These are phyloP conservation scores for Tetrahymena elliotti DNA, from an alignment of 73 alveolate species.

Conservation along the genomic window DNA sequence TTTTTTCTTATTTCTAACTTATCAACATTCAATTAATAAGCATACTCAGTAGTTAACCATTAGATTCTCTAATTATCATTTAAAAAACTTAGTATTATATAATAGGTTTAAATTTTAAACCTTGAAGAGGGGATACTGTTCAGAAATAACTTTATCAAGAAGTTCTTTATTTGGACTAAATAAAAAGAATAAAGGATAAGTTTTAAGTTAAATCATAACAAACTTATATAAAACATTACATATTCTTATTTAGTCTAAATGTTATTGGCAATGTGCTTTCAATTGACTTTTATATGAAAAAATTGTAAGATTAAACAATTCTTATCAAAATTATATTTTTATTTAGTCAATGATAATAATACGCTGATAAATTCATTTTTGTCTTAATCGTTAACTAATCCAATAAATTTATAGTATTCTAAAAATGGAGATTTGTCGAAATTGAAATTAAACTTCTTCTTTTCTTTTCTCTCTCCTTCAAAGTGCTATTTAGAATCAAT, in stretches of 20 bases:
- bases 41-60: neutral
- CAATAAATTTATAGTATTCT: neutral
- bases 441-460: neutral
- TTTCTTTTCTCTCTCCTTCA: neutral
- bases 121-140: neutral
- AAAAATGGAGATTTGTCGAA: neutral
- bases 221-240: neutral
- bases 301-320: neutral
- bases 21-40: neutral
- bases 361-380: neutral
- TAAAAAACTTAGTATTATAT: neutral
- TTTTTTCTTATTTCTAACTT: neutral
- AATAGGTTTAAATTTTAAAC: neutral
- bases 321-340: neutral
- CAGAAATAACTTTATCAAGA: neutral
- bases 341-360: neutral
- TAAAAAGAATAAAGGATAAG: neutral
- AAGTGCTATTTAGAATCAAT: neutral
- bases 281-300: neutral
- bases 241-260: neutral
- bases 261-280: neutral
- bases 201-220: too few species aligned
- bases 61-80: neutral
- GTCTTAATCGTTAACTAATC: neutral
- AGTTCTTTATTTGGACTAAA: neutral